phyloP scores from a whole-genome alignment of 2,329 filamentous ascomycete species.

The Aspergillus arachidicola region DNA sequence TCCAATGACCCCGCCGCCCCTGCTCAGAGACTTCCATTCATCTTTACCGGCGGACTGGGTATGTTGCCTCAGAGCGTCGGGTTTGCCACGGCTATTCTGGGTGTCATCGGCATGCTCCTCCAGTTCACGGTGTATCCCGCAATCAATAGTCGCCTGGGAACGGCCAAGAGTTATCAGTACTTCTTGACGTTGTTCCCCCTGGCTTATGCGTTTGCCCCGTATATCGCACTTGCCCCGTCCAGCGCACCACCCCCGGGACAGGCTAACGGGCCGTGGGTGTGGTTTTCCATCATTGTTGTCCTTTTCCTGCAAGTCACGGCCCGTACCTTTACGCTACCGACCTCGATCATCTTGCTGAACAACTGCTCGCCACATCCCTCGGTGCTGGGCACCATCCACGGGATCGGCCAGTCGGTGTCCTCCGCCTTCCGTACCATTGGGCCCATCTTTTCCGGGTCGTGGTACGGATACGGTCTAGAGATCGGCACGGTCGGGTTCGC shows the following conservation, averaged over 20 bases:
- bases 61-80: conserved; percentile 71
- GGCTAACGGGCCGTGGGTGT: conserved; percentile 54
- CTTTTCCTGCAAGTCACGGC: conserved; percentile 71
- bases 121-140: conserved; percentile 72
- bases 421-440: conserved; percentile 60
- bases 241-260: conserved; percentile 44
- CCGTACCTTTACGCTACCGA: conserved; percentile 68
- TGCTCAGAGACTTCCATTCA: conserved; percentile 52
- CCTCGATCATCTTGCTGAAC: conserved; percentile 61
- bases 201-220: conserved; percentile 71
- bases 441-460: conserved; percentile 57
- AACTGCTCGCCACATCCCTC: conserved; percentile 62
- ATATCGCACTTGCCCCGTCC: conserved; percentile 69
- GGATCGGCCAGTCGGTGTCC: conserved; percentile 59
- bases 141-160: conserved; percentile 68
- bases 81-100: conserved; percentile 73
- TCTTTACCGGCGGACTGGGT: conserved; percentile 72
- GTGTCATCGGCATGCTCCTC: conserved; percentile 71
- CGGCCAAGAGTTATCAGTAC: conserved; percentile 67
- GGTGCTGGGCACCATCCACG: conserved; percentile 63
- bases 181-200: conserved; percentile 72
- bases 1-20: conserved; percentile 41
- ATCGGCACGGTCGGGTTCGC: conserved; percentile 58
- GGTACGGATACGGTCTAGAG: conserved; percentile 59
- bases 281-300: conserved; percentile 66